phyloP scores from a whole-genome alignment of 345 rosid genomes.

The Eutrema yunnanense region DNA sequence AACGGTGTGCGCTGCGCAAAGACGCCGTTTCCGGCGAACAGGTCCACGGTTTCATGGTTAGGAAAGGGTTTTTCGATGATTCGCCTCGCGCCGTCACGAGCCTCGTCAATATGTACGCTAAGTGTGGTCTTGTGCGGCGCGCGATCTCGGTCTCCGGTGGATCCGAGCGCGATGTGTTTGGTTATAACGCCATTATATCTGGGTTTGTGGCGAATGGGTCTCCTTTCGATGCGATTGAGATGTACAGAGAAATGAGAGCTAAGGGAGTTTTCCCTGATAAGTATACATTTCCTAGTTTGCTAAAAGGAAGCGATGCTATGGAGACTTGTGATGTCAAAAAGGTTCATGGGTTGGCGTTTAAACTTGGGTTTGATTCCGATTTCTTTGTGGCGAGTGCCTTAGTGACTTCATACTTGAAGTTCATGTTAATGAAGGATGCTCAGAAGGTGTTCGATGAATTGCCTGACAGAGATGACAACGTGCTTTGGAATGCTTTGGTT shows the following conservation, averaged over 20 bases:
- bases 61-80: conserved; percentile 32
- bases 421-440: conserved; percentile 36
- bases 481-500: conserved; percentile 65
- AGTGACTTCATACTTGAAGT: conserved; percentile 38
- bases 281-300: conserved; percentile 56
- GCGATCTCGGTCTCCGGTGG: conserved; percentile 31
- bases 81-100: conserved; percentile 48
- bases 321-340: conserved; percentile 37
- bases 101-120: conserved; percentile 62
- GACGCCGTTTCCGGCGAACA: conserved; percentile 32
- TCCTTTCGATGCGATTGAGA: conserved; percentile 34
- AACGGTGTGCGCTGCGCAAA: conserved; percentile 41
- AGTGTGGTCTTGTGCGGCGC: conserved; percentile 34
- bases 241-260: conserved; percentile 41
- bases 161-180: conserved; percentile 36
- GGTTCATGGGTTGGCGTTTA: conserved; percentile 50
- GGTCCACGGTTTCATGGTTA: conserved; percentile 45
- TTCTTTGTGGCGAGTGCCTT: conserved; percentile 48
- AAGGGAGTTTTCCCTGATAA: conserved; percentile 46
- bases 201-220: conserved; percentile 44
- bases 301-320: conserved; percentile 47
- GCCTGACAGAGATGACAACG: conserved; percentile 44
- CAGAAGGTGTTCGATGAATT: conserved; percentile 50
- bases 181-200: conserved; percentile 48
- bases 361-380: conserved; percentile 50